phyloP scores from a whole-genome alignment of 257 asterid species.

The Forsythia suspensa region DNA sequence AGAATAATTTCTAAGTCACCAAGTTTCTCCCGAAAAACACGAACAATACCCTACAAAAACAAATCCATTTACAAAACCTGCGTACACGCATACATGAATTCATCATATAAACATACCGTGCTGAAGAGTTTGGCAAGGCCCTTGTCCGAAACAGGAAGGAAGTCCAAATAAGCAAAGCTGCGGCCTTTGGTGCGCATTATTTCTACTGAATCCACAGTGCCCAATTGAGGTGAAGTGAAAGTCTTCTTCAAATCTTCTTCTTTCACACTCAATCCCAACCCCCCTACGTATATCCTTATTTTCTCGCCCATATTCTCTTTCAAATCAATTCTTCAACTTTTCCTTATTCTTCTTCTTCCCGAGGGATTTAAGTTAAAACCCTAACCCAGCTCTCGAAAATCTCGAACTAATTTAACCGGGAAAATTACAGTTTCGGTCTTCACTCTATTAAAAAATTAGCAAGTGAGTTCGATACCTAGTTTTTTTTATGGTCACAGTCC shows the following conservation, averaged over 20 bases:
- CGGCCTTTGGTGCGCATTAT: slow-evolving; percentile 80
- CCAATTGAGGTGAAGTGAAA: slow-evolving; percentile 71
- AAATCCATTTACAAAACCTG: not conserved
- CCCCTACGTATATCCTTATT: slow-evolving; percentile 72
- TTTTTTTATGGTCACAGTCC: too few species aligned
- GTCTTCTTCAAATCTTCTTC: slow-evolving; percentile 69
- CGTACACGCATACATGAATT: not conserved
- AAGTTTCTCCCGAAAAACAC: not conserved
- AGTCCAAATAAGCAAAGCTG: slow-evolving; percentile 77
- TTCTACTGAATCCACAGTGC: slow-evolving; percentile 68
- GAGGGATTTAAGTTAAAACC: not conserved
- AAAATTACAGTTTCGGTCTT: too few species aligned
- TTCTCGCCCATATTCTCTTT: slow-evolving; percentile 26
- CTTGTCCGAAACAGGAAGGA: slow-evolving; percentile 75
- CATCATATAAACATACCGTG: slow-evolving; percentile 43
- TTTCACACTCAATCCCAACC: slow-evolving; percentile 65
- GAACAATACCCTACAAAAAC: not conserved
- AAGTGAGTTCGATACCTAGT: not conserved
- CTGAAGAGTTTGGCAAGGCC: slow-evolving; percentile 86
- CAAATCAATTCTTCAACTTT: not conserved
- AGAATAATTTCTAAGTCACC: not conserved
- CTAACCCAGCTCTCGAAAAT: not conserved
- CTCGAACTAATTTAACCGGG: too few species aligned
- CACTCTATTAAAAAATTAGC: not conserved
- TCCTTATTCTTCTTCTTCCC: not conserved